Evolutionary conservation across 2,329 filamentous ascomycete species (phyloP), one percentile per base, ranked within the genome.

Genomic region (Phialophora tarda): DNA sequence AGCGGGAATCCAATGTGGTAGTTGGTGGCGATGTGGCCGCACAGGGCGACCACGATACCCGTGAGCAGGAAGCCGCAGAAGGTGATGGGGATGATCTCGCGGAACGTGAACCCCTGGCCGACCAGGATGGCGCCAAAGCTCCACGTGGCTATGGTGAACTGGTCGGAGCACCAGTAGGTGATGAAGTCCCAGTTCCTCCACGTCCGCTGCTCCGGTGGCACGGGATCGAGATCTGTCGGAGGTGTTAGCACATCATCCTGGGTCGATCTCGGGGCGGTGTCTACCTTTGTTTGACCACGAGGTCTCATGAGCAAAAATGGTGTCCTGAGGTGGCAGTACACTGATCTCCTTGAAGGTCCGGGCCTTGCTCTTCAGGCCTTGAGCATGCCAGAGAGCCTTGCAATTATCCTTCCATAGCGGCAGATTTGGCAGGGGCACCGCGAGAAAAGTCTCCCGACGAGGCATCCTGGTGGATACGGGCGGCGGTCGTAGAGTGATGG

Each of bases 161-260:
- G 32, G 54, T 65, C 67, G 7, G 57, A 62, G 59, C 67, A 63
- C 54, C 65, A 67, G 51, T 66, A 66, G 11, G 54, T 28, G n/a
- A 66, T 55, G 58, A 68, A 66, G 17, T 56, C 59, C 53, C 47
- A 66, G 23, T 54, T 51, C 14, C 47, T 65, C 68, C 68, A 70
- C 12, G 63, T 68, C 34, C 68, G 47, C 34, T 55, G 48, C 24
- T 68, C 66, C 3, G 63, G 62, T 14, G 66, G 68, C 2, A 68
- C 66, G 41, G 82, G 82, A 62, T 84, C 82, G 2, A 84, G 75
- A 72, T 84, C 82, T 17, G 26, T 32, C 12, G 17, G 34, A 38
- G 1, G 28, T 38, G 24, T 12, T n/a, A 28, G 8, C 53, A 23
- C 30, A 11, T 26, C 8, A 28, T n/a, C 10, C 28, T 30, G 6